These are phyloP conservation scores for Shiraia sp. DNA, from an alignment of 2,329 filamentous ascomycete genomes.

Conservation along the genomic window DNA sequence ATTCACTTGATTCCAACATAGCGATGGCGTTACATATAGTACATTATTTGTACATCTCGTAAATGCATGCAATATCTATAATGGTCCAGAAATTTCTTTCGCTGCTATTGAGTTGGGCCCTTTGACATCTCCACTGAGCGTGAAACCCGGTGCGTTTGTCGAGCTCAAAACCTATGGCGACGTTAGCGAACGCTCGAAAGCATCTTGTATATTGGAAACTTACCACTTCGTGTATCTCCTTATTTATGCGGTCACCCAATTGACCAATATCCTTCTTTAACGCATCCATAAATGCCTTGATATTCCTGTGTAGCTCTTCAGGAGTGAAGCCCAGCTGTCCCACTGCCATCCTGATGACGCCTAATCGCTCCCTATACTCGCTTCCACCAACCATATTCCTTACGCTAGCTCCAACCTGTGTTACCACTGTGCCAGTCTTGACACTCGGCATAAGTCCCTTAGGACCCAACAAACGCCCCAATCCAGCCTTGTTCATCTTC, in stretches of 20 bases:
- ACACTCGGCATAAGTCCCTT: slow-evolving; percentile 88
- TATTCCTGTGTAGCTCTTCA: slow-evolving; percentile 80
- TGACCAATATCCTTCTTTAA: slow-evolving; percentile 76
- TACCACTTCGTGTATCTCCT: slow-evolving; percentile 74
- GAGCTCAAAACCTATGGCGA: slow-evolving; percentile 73
- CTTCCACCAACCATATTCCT: slow-evolving; percentile 81
- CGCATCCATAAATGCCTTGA: slow-evolving; percentile 74
- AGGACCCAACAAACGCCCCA: slow-evolving; percentile 84
- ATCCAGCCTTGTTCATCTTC: slow-evolving; percentile 77
- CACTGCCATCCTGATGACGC: slow-evolving; percentile 85
- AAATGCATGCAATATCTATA: slow-evolving; percentile 26
- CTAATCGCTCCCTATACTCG: slow-evolving; percentile 83
- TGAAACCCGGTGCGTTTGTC: slow-evolving; percentile 84
- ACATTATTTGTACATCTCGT: slow-evolving; percentile 38
- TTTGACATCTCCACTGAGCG: slow-evolving; percentile 77
- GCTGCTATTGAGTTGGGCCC: slow-evolving; percentile 49
- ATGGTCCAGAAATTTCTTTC: slow-evolving; percentile 43
- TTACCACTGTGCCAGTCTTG: slow-evolving; percentile 87
- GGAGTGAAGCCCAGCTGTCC: slow-evolving; percentile 89
- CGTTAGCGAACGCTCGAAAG: slow-evolving; percentile 36
- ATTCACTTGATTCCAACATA: slow-evolving; percentile 41
- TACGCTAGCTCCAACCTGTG: slow-evolving; percentile 74
- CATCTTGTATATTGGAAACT: slow-evolving; percentile 26
- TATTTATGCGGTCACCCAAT: slow-evolving; percentile 66
- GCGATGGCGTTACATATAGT: slow-evolving; percentile 52